Evolutionary conservation across 1,139 yeast genomes (phyloP).

Genomic region (Arxiozyma heterogenica): DNA sequence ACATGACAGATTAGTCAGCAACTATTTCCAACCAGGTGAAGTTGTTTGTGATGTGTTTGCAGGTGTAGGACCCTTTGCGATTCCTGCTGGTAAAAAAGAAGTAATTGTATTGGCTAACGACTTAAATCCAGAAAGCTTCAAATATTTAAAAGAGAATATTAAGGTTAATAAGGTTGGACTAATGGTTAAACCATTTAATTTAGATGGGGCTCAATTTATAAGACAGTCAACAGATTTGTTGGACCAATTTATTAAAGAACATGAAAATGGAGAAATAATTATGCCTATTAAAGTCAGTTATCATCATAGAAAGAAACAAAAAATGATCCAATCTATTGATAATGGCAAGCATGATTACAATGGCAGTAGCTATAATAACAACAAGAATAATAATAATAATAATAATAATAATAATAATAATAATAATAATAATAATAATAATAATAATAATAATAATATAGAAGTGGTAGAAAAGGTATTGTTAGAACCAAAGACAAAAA

Average conservation of each 20-base stretch:
- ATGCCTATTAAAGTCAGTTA: conserved; percentile 25
- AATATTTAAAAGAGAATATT: conserved; percentile 60
- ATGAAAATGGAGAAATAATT: conserved; percentile 26
- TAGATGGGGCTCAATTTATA: conserved; percentile 81
- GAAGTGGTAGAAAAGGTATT: conserved; percentile 14
- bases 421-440: too few relatives aligned
- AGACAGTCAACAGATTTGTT: conserved; percentile 48
- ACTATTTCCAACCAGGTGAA: conserved; percentile 50
- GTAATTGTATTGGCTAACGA: conserved; percentile 86
- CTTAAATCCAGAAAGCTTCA: conserved; percentile 77
- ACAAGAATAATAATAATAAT: too few relatives aligned
- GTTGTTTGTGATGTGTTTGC: conserved; percentile 95
- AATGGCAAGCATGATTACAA: too few relatives aligned
- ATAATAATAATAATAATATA: too few relatives aligned
- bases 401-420: too few relatives aligned
- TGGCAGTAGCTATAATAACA: too few relatives aligned
- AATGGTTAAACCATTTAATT: conserved; percentile 56
- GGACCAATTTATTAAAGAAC: conserved; percentile 17
- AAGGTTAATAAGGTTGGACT: conserved; percentile 49
- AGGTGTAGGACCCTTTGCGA: conserved; percentile 97
- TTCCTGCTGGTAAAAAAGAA: conserved; percentile 85
- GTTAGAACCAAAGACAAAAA: conserved; percentile 26
- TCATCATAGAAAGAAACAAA: conserved; percentile 19
- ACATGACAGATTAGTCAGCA: conserved; percentile 66
- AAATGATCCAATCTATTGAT: conserved; percentile 12